A percentile compares a stretch with the other conserved stretches of the same genome.
Conservation (phyloP, 306 rosid genomes). For the Vicia faba region DNA sequence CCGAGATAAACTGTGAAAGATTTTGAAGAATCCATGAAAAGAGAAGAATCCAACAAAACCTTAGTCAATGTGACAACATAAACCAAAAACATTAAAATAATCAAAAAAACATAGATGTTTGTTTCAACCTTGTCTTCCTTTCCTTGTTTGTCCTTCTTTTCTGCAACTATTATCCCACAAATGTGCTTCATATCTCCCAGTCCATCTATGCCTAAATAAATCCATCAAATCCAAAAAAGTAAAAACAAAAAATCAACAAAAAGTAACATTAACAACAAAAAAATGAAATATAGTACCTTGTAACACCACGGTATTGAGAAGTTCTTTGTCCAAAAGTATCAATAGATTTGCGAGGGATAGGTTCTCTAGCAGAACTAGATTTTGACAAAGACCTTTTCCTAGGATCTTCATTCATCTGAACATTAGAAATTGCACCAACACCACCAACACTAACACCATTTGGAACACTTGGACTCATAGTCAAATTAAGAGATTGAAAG, state of each 20-base stretch:
- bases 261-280: neutral
- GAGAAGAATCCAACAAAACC: slow-evolving; percentile 48
- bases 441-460: slow-evolving; percentile 37
- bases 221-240: slow-evolving; percentile 8
- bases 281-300: slow-evolving; percentile 48
- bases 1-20: slow-evolving; percentile 87
- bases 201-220: slow-evolving; percentile 93
- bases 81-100: neutral
- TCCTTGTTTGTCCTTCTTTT: slow-evolving; percentile 98
- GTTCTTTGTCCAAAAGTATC: slow-evolving; percentile 98
- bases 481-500: slow-evolving; percentile 67
- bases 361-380: slow-evolving; percentile 57
- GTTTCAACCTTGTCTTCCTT: slow-evolving; percentile 96
- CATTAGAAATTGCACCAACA: slow-evolving; percentile 40
- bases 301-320: slow-evolving; percentile 95
- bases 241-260: neutral
- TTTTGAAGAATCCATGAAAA: slow-evolving; percentile 48
- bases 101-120: neutral
- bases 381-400: slow-evolving; percentile 64
- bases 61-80: slow-evolving; percentile 19
- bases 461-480: slow-evolving; percentile 69
- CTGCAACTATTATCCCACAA: slow-evolving; percentile 99
- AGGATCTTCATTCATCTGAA: slow-evolving; percentile 52
- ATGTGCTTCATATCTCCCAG: slow-evolving; percentile 99
- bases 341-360: slow-evolving; percentile 84